Base-by-base conservation (phyloP, 2,329 filamentous ascomycete genomes). In the Fusarium foetens region DNA sequence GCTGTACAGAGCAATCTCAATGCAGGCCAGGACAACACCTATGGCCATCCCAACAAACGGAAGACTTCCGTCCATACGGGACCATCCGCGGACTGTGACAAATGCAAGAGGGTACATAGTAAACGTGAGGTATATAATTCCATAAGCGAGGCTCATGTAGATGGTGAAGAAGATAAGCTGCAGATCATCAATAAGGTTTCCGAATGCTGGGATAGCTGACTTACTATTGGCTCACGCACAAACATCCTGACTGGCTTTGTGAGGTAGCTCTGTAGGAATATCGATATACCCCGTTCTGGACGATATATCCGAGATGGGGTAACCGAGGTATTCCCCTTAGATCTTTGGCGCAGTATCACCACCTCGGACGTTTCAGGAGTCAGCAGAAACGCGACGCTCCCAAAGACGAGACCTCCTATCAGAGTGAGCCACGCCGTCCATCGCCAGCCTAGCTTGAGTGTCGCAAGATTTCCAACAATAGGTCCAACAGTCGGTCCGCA, bases 361-460 rank as follows among this genome's bases (percentile, higher is more conserved):
- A 21, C 38, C n/a, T 57, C 53, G n/a, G 53, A 57, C 7, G 53
- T 45, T 57, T 57, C 53, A 27, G 39, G 53, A 11, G 39, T 57
- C 1, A 46, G 8, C 5, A 33, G 6, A 33, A 21, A 57, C 2
- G 38, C 29, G 0, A 57, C 6, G 1, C n/a, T 33, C 1, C 53
- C 53, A 1, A 57, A 27, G 14, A 27, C 3, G 13, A 46, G 13
- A n/a, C 39, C 53, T 45, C 53, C 53, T 21, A 46, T 57, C 9
- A 57, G n/a, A 3, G 53, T 35, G 9, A 57, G 39, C 39, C 53
- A 57, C 21, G 53, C 38, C 5, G 29, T 57, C 53, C 53, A 57
- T 8, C 53, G 39, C 53, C 53, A 57, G 10, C 39, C 29, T 3
- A 57, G 5, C n/a, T 35, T 46, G 16, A 43, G 9, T 0, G 29